Evolutionary conservation across 306 rosid species (phyloP), one percentile per base, ranked within the genome.

Genomic region (Vigna hirtella): DNA sequence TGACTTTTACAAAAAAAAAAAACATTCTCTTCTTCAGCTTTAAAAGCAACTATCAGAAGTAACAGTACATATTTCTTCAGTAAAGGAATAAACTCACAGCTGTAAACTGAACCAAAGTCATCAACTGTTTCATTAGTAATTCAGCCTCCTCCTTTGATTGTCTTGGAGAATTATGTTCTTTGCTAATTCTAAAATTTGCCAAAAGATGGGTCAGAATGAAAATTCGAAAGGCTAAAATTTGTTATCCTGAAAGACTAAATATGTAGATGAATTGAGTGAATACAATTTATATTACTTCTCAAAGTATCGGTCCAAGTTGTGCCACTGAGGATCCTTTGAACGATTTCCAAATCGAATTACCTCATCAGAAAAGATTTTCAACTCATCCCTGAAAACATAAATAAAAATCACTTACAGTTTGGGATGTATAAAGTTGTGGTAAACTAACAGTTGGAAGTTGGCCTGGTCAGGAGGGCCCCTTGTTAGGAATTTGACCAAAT

Each of bases 321-420:
- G 97, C 97, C 97, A 93, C 73, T 93, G 97, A 85, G 96, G 88
- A 83, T 93, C 96, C 85, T 93, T 93, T 66, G 92, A 87, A 58
- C 88, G 94, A 83, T 93, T 90, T 79, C 97, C 97, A 81, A 93
- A 93, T 16, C 97, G 97, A 72, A 93, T 82, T 78, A 93, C 93
- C 84, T 93, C 97, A 74, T 90, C 92, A 12, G 92, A 77, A 79
- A 93, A 93, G 34, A 93, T 81, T 65, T 88, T 91, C 82, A 90
- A 85, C 81, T 89, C 97, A 72, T 89, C 94, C 84, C 97, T 93
- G 78, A 50, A 83, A 86, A 40, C 66, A 76, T 43, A 73, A 77
- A 72, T 72, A 64, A 84, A 77, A 50, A 66, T 57, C 73, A 74
- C 13, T 42, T 71, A 70, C 18, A 56, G 52, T 72, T 66, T 32